Evolutionary conservation across 768 basidiomycete species (phyloP), one percentile per base, ranked within the genome.

Genomic region (Rhizopogon roseolus): DNA sequence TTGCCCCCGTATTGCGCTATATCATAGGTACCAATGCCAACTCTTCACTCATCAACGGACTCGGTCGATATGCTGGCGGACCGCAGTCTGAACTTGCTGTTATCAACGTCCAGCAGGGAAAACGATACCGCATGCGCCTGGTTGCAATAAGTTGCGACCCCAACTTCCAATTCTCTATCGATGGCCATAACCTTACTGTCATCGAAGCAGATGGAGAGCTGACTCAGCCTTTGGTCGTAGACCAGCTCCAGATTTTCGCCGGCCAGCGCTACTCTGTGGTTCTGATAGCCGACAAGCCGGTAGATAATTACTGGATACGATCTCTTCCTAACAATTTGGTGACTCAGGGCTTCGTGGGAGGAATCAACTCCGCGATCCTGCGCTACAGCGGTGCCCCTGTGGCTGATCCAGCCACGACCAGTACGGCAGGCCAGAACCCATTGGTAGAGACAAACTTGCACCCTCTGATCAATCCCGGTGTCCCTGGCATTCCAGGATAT

Each of bases 211-310:
- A 79, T 49, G 72, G 72, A 2, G 53, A 73, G 11, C 72, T 68
- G 46, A 69, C 71, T 14, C 53, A 70, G 28, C 76, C 76, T 5
- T 53, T 75, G 2, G 57, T 63, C 0, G 74, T 75, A 7, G 74
- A 77, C 43, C 65, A 60, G 13, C 49, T 75, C 16, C 59, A 65
- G 14, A 68, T 74, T 9, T 65, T 62, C 9, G 52, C 68, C 6
- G 77, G 73, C 5, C 78, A 81, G 56, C 72, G 78, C 28, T 79
- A 78, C 54, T 79, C 77, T 1, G 68, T 79, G 52, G 63, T 80
- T 10, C 59, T 81, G 1, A 59, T 65, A 63, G 73, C 78, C 5
- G 68, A 73, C 56, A 66, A 75, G 41, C 59, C 67, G 0, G 41
- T 72, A 22, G 58, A 43, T n/a, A 81, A 80, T 60, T 81, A 80